Evolutionary conservation across 1,284 basidiomycete genomes (phyloP).

Genomic region (Leucocoprinus gongylophorus): DNA sequence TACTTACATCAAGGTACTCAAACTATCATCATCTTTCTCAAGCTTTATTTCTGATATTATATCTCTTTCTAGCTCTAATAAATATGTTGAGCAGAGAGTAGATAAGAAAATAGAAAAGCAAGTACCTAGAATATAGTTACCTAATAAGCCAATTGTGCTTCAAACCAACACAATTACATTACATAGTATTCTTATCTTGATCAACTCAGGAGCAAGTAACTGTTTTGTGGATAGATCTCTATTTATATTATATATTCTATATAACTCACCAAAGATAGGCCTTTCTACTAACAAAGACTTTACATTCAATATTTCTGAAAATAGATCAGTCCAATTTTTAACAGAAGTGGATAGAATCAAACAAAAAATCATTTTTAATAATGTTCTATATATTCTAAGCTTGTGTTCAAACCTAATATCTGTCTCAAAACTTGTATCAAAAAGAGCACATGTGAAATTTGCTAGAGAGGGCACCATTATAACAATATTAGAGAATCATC

Average conservation of each 20-base stretch:
- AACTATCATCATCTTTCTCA: too few species aligned
- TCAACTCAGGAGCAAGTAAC: too few species aligned
- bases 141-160: neutral
- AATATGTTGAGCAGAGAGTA: too few species aligned
- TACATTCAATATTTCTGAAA: slow-evolving; percentile 17
- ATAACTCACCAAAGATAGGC: slow-evolving; percentile 9
- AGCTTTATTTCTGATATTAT: too few species aligned
- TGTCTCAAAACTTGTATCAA: slow-evolving; percentile 11
- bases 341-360: slow-evolving; percentile 3
- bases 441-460: neutral
- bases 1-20: too few species aligned
- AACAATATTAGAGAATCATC: neutral
- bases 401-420: slow-evolving; percentile 19
- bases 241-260: slow-evolving; percentile 16
- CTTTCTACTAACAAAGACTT: slow-evolving; percentile 14
- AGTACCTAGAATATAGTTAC: neutral
- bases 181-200: too few species aligned
- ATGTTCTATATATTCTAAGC: slow-evolving; percentile 18
- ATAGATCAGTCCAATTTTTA: slow-evolving; percentile 16
- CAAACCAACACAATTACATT: too few species aligned
- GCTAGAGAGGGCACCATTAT: slow-evolving; percentile 1
- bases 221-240: slow-evolving; percentile 18
- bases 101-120: too few species aligned
- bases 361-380: slow-evolving; percentile 17
- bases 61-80: too few species aligned